Base-by-base conservation (phyloP, 2,329 filamentous ascomycete genomes). In the Penicillium freii region DNA sequence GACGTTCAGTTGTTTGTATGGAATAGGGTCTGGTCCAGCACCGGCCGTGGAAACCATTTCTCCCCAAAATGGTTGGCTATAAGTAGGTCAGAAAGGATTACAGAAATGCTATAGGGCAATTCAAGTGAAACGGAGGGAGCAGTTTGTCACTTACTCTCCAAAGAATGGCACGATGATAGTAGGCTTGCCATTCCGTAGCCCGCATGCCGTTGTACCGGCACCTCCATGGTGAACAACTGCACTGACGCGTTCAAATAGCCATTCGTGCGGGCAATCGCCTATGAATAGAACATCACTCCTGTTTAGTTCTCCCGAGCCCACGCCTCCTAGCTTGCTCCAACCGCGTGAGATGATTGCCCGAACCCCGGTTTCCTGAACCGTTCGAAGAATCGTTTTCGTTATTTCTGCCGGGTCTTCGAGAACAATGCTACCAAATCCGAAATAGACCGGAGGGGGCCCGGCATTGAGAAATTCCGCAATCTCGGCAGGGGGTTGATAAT, bases 171-270 rank as follows among this genome's bases (percentile, higher is more conserved):
- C 77, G 17, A 85, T 75, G 0, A 78, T 67, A 0, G 81, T 84
- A 0, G 82, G 81, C 21, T 74, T 69, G 0, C 77, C 81, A 45
- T 79, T 73, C 1, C 74, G 69, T 10, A 84, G 75, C 0, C 82
- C 81, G 25, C 76, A 78, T 5, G 82, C 81, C 3, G 82, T 83
- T 0, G 81, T 84, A 1, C 82, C 82, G 19, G 82, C 82, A 19
- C 82, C 82, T 33, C 82, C 82, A 54, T 85, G 81, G 59, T 85
- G 82, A 1, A 84, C 76, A 0, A 84, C 82, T 31, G 75, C 77
- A 0, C 79, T 75, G 3, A 84, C 81, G 9, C 77, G 73, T 58
- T 81, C 75, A 62, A 84, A 84, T 0, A 84, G 71, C 82, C 82
- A 84, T 58, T 84, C 79, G 51, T 84, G 81, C 1, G 81, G 82